Conservation (phyloP, 2,329 filamentous ascomycete species). For the Fusarium newnesense region DNA sequence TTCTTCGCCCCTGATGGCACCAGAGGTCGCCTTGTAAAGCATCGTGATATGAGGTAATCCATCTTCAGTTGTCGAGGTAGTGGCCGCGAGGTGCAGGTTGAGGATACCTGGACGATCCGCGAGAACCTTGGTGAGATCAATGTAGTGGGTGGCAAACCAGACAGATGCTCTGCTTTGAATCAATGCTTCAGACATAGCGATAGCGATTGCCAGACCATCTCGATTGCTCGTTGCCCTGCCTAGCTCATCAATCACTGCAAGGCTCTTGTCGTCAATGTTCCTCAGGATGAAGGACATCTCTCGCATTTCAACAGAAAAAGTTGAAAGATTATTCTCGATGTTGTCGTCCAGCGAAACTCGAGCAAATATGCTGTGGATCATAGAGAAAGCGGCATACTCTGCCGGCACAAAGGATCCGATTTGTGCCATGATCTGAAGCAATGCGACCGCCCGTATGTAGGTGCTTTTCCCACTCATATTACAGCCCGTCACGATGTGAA, state of each 20-base stretch:
- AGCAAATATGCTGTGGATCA: conserved; percentile 86
- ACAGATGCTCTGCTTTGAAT: conserved; percentile 81
- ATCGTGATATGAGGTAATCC: conserved; percentile 76
- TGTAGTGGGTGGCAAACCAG: conserved; percentile 96
- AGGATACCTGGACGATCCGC: conserved; percentile 80
- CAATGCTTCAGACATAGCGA: conserved; percentile 89
- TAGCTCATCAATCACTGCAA: conserved; percentile 91
- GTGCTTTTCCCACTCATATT: conserved; percentile 99
- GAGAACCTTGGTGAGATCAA: conserved; percentile 81
- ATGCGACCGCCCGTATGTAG: conserved; percentile 85
- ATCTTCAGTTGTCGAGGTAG: conserved; percentile 63
- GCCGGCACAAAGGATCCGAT: conserved; percentile 92
- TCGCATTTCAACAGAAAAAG: conserved; percentile 93
- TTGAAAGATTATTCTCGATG: conserved; percentile 90
- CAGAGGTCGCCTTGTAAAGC: conserved; percentile 84
- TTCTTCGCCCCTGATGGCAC: conserved; percentile 70
- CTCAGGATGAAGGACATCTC: conserved; percentile 93
- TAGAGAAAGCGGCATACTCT: conserved; percentile 81
- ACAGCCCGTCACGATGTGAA: conserved; percentile 93
- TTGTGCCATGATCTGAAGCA: conserved; percentile 93
- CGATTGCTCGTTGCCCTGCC: conserved; percentile 89
- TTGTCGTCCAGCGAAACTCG: conserved; percentile 87
- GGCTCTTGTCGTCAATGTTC: conserved; percentile 80
- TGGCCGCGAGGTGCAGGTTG: conserved; percentile 82
- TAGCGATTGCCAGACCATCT: conserved; percentile 88